Evolutionary conservation across 768 basidiomycete species (phyloP).

Genomic region (Ramaria sp.): DNA sequence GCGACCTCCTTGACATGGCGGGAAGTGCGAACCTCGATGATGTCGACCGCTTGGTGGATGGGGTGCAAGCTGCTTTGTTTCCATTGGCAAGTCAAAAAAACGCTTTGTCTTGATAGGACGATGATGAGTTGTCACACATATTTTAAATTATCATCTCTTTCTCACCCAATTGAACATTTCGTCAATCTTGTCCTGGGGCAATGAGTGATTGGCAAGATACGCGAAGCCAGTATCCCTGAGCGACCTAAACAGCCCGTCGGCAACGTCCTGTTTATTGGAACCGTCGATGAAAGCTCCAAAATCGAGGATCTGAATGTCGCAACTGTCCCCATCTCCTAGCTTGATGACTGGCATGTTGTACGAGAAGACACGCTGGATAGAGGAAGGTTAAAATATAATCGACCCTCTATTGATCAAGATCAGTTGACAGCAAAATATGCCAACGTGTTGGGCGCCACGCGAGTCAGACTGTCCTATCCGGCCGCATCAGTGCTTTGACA

Average conservation of each 20-base stretch:
- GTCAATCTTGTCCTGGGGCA: slow-evolving; percentile 26
- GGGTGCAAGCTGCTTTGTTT: slow-evolving; percentile 32
- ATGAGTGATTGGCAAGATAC: slow-evolving; percentile 33
- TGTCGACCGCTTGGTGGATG: slow-evolving; percentile 34
- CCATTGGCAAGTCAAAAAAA: slow-evolving; percentile 28
- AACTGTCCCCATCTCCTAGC: neutral
- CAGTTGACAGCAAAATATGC: no score
- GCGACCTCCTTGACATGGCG: neutral
- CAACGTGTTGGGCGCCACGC: no score
- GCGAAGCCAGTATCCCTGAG: slow-evolving; percentile 39
- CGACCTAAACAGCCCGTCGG: slow-evolving; percentile 30
- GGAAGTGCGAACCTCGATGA: slow-evolving; percentile 25
- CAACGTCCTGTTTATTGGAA: slow-evolving; percentile 27
- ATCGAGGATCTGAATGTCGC: slow-evolving; percentile 27
- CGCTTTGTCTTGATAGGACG: slow-evolving; percentile 22
- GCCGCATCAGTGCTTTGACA: no score
- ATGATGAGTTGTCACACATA: neutral
- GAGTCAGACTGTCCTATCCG: no score
- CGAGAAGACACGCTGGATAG: no score
- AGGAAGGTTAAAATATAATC: no score
- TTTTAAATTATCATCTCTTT: slow-evolving; percentile 6
- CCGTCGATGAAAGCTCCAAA: slow-evolving; percentile 33
- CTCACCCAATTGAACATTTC: slow-evolving; percentile 34
- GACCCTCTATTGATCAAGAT: no score
- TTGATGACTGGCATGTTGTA: no score